Percentiles rank a stretch among this genome's conserved stretches.
These are phyloP conservation scores for Ostreobium quekettii DNA, from an alignment of 139 green algal genomes.

Conservation along the genomic window DNA sequence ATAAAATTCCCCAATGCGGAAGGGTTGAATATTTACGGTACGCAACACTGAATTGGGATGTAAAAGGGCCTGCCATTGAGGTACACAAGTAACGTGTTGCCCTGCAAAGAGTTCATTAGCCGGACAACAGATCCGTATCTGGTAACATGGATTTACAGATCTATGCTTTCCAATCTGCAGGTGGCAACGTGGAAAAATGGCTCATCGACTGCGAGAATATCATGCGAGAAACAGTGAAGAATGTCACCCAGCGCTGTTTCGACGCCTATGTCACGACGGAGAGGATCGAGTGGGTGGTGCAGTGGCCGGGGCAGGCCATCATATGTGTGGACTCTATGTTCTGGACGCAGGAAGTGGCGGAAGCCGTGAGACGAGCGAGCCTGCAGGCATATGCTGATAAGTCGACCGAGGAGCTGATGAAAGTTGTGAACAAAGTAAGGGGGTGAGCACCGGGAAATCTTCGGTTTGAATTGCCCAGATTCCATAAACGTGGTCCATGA, in stretches of 20 bases:
- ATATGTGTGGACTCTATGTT: conserved; percentile 46
- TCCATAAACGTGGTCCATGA: background rate
- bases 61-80: background rate
- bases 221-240: conserved; percentile 55
- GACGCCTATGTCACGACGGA: conserved; percentile 45
- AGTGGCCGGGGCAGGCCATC: conserved; percentile 57
- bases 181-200: conserved; percentile 68
- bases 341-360: conserved; percentile 56
- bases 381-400: conserved; percentile 46
- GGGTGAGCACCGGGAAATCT: too few species aligned
- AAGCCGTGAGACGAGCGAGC: conserved; percentile 39
- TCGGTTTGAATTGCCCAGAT: too few species aligned
- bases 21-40: background rate
- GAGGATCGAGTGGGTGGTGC: conserved; percentile 47
- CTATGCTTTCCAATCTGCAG: background rate
- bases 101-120: background rate
- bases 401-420: conserved; percentile 57
- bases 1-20: background rate
- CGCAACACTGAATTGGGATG: background rate
- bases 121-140: conserved; percentile 1
- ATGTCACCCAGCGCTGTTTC: conserved; percentile 33
- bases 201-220: conserved; percentile 63
- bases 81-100: background rate
- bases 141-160: background rate
- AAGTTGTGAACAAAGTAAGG: too few species aligned